Percentiles rank a stretch among this genome's conserved stretches.
phyloP scores from a whole-genome alignment of 495 filamentous ascomycete genomes.

The Podospora didyma region DNA sequence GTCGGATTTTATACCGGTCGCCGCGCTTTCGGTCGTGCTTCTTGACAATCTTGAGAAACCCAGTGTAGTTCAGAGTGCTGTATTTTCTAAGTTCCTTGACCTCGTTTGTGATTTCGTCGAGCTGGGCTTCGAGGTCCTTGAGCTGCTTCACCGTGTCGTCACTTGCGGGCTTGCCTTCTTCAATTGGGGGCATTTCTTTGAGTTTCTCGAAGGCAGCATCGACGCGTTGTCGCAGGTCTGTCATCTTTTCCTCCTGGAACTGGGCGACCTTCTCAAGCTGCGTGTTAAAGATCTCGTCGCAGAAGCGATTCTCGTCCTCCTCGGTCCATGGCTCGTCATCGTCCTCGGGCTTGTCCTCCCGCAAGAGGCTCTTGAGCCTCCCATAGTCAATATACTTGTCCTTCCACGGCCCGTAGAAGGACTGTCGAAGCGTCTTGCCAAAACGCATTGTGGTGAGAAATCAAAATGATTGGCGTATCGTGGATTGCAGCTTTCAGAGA shows the following conservation, averaged over 20 bases:
- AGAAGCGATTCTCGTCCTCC: conserved; percentile 89
- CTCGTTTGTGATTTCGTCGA: conserved; percentile 84
- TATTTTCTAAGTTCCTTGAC: conserved; percentile 92
- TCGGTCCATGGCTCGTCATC: conserved; percentile 77
- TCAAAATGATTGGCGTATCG: too few relatives aligned
- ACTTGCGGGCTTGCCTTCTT: conserved; percentile 30
- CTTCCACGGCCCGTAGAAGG: conserved; percentile 85
- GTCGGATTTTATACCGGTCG: conserved; percentile 74
- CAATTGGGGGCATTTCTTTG: conserved; percentile 46
- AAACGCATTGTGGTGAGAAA: conserved; percentile 67
- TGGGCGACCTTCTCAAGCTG: conserved; percentile 92
- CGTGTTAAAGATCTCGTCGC: conserved; percentile 88
- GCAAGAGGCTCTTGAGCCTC: conserved; percentile 83
- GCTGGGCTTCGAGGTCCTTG: conserved; percentile 67
- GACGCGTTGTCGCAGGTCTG: conserved; percentile 65
- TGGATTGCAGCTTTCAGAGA: too few relatives aligned
- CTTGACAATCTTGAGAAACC: conserved; percentile 95
- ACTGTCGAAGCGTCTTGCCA: conserved; percentile 75
- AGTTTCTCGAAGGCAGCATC: conserved; percentile 58
- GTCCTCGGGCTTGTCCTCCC: conserved; percentile 63
- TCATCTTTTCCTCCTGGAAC: conserved; percentile 76
- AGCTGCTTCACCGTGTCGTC: conserved; percentile 52
- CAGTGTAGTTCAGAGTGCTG: conserved; percentile 93
- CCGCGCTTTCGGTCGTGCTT: conserved; percentile 93
- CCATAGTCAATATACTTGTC: conserved; percentile 91